Evolutionary conservation across 495 filamentous ascomycete genomes (phyloP), one percentile per base, ranked within the genome.

Genomic region (Evernia prunastri): DNA sequence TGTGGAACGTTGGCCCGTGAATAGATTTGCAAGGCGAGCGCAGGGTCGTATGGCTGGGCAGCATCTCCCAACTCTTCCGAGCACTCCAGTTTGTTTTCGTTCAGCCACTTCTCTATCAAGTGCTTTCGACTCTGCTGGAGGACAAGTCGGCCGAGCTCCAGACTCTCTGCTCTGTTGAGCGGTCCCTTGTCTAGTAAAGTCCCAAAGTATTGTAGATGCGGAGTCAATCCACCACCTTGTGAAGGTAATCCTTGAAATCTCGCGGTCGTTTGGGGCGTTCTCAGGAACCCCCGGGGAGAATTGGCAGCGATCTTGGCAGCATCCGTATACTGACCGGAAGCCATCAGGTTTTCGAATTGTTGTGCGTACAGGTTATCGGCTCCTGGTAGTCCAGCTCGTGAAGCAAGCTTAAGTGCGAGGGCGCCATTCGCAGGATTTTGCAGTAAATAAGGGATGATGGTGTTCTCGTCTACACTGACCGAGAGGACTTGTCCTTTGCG

Each of bases 1-100:
- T 92, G 83, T 17, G 92, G 84, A 56, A 90, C 84, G 68, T 92
- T 93, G 64, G 92, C 91, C 70, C 89, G 84, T 35, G 93, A 80
- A 73, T 96, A 99, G 61, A 99, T 90, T 60, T 74, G 81, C 29
- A 97, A 77, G 12, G 94, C 95, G 66, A 99, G 78, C 69, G 84
- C 84, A 69, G 92, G 79, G 71, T 99, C 94, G 72, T 97, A 92
- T 25, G 87, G 80, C 27, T 92, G 89, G 57, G 96, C 88, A 68
- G 96, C 86, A 75, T 99, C 94, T 73, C 94, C 94, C 25, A 99
- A 84, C 71, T 97, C 89, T 75, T 99, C 94, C 0, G 94, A 97
- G 76, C 87, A 90, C 73, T 94, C 89, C 23, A 99, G 81, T 78
- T 99, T 99, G 72, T 91, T 88, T 76, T 97, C 94, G 67, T 86